phyloP scores from a whole-genome alignment of 2,329 filamentous ascomycete genomes.

The Apiospora kogelbergensis region DNA sequence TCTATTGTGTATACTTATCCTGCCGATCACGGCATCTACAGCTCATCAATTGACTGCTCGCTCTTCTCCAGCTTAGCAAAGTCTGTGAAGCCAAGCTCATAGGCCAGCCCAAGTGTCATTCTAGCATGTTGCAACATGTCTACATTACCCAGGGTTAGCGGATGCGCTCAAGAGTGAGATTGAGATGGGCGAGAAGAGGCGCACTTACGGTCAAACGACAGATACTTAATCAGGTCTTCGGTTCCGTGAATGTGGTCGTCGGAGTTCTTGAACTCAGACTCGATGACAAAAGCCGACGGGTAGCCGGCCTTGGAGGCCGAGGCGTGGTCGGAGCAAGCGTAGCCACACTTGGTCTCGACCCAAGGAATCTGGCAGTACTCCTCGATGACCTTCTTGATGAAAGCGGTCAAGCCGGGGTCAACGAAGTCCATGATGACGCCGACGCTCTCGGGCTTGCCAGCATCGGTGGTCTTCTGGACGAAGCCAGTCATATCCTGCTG shows the following conservation, averaged over 20 bases:
- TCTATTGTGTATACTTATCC: not conserved
- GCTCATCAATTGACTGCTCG: constrained; percentile 33
- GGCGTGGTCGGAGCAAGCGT: constrained; percentile 77
- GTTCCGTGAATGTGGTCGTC: constrained; percentile 71
- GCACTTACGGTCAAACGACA: constrained; percentile 67
- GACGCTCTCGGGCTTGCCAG: constrained; percentile 79
- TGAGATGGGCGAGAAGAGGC: no score
- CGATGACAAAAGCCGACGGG: constrained; percentile 74
- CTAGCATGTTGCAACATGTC: constrained; percentile 88
- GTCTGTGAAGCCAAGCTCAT: constrained; percentile 78
- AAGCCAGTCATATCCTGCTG: constrained; percentile 99
- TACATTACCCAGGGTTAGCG: not conserved
- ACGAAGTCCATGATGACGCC: constrained; percentile 94
- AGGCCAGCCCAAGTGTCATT: constrained; percentile 79
- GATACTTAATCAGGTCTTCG: constrained; percentile 68
- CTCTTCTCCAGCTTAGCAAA: constrained; percentile 49
- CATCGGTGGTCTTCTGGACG: constrained; percentile 77
- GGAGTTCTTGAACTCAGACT: constrained; percentile 66
- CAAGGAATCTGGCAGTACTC: constrained; percentile 89
- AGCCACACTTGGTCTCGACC: constrained; percentile 84
- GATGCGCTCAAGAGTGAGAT: not conserved
- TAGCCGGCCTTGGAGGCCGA: constrained; percentile 74
- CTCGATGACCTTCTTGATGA: constrained; percentile 86
- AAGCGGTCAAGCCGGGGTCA: constrained; percentile 76
- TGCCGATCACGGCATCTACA: constrained; percentile 23